phyloP scores from a whole-genome alignment of 208 protist species.

The Strigomonas culicis region DNA sequence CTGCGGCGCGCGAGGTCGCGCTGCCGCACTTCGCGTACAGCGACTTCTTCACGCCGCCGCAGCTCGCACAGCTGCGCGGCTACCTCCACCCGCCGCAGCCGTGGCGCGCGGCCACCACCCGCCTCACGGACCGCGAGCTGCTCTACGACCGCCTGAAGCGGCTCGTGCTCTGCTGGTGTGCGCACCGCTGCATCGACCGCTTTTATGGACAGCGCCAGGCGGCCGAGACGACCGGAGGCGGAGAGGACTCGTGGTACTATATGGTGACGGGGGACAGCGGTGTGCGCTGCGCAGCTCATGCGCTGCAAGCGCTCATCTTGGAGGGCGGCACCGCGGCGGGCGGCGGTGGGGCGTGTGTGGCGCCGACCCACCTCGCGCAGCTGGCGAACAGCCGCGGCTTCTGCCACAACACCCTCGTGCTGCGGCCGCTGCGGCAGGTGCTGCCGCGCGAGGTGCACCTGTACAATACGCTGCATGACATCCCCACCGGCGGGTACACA shows the following conservation, averaged over 20 bases:
- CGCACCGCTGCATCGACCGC: conserved; percentile 18
- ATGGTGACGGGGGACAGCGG: conserved; percentile 63
- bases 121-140: conserved; percentile 52
- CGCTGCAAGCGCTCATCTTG: conserved; percentile 35
- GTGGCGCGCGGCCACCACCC: conserved; percentile 31
- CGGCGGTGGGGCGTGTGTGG: not conserved
- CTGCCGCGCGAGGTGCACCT: conserved; percentile 66
- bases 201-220: not conserved
- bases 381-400: no score
- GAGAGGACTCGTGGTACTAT: conserved; percentile 27
- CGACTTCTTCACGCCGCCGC: not conserved
- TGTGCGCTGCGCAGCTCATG: conserved; percentile 29
- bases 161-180: conserved; percentile 33
- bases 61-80: conserved; percentile 45
- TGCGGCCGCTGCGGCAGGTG: conserved; percentile 61
- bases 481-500: conserved; percentile 39
- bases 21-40: not conserved
- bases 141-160: conserved; percentile 44
- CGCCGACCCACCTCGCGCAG: no score
- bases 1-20: no score
- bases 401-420: no score
- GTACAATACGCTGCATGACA: conserved; percentile 46
- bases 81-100: conserved; percentile 14
- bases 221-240: no score
- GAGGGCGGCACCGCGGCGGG: not conserved